Evolutionary conservation across 495 filamentous ascomycete species (phyloP), one percentile per base, ranked within the genome.

Genomic region (Penicillium cinerascens): DNA sequence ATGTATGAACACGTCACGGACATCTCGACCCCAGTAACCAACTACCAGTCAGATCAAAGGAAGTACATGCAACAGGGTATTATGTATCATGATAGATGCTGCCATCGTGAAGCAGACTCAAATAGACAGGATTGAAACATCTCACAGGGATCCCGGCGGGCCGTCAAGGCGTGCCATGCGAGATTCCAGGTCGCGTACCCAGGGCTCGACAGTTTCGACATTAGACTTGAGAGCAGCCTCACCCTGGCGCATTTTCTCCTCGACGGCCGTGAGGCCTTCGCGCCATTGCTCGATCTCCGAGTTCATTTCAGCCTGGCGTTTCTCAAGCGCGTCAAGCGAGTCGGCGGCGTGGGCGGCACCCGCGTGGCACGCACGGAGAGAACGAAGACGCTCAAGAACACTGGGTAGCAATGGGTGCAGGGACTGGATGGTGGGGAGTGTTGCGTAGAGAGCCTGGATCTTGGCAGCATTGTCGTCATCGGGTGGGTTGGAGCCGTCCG

Each of bases 391-490:
- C 62, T 97, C 89, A 3, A 99, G 77, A 20, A 97, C 76, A 4
- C 88, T 82, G 7, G 95, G 95, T 11, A 99, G 76, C 20, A 96
- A 71, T 6, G 95, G 93, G 4, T 88, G 79, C 13, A 97, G 75
- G 48, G 80, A 88, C 69, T 97, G 90, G 55, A 99, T 95, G 10
- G 89, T 92, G 6, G 89, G 84, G 5, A 99, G 78, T 15, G 89
- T 89, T 2, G 86, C 86, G 67, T 96, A 97, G 3, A 99, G 81
- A 2, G 92, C 91, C 59, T 95, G 92, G 65, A 97, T 87, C 67
- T 95, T 96, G 37, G 89, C 80, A 16, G 80, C 79, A 56, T 89
- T 82, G 60, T 95, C 89, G 29, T 82, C 78, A 49, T 76, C 59
- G 9, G 59, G 59, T 4, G 65, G 51, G 6, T 52, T 55, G 36